A percentile compares a stretch with the other conserved stretches of the same genome.
phyloP scores from a whole-genome alignment of 2,329 filamentous ascomycete genomes.

The Bipolaris sorokiniana region DNA sequence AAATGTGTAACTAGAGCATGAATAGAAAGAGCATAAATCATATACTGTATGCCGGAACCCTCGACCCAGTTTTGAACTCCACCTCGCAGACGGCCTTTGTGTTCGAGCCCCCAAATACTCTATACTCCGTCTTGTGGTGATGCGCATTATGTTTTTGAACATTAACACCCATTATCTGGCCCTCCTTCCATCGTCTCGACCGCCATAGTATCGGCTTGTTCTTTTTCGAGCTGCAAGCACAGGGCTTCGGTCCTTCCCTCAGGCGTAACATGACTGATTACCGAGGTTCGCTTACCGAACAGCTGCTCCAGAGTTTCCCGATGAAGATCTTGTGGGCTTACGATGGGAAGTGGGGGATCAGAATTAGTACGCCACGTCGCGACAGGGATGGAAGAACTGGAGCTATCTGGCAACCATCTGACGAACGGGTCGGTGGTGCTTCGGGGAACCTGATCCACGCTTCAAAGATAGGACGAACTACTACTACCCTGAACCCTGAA shows the following conservation, averaged over 20 bases:
- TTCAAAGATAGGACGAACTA: too few species aligned
- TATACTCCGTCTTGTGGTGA: conserved; percentile 19
- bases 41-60: conserved; percentile 21
- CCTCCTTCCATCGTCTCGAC: conserved; percentile 21
- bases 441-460: background rate
- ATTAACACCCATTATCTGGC: conserved; percentile 24
- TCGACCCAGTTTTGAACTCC: conserved; percentile 16
- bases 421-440: background rate
- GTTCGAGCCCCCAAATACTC: conserved; percentile 19
- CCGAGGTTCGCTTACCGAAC: conserved; percentile 7
- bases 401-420: background rate
- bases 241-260: conserved; percentile 11
- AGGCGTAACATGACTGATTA: conserved; percentile 14
- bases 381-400: conserved; percentile 18
- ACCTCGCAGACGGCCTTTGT: conserved; percentile 22
- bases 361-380: conserved; percentile 21
- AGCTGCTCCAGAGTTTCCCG: conserved; percentile 19
- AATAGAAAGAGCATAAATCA: background rate
- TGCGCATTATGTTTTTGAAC: conserved; percentile 17
- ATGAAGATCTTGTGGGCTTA: conserved; percentile 19
- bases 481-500: too few species aligned
- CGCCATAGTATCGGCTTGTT: conserved; percentile 13
- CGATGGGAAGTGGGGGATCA: conserved; percentile 25
- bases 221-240: conserved; percentile 21
- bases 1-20: background rate